Evolutionary conservation across 148 eudicot genomes (phyloP).

Genomic region (Fagopyrum esculentum): DNA sequence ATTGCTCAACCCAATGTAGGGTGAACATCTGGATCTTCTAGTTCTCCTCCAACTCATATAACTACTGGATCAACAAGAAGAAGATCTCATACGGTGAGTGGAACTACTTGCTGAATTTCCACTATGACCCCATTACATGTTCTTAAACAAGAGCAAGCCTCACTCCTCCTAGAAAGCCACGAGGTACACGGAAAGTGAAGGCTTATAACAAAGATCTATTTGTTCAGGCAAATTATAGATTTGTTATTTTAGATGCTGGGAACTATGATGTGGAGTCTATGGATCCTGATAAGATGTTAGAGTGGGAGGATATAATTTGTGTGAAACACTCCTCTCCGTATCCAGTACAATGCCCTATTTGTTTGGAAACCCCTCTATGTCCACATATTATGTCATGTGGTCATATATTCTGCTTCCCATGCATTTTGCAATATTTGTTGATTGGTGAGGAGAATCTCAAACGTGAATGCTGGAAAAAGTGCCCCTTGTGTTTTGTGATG

Average conservation of each 20-base stretch:
- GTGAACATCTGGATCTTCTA: constrained; percentile 20
- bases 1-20: constrained; percentile 26
- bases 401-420: constrained; percentile 87
- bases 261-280: constrained; percentile 46
- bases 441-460: constrained; percentile 66
- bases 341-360: constrained; percentile 79
- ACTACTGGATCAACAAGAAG: constrained; percentile 45
- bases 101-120: constrained; percentile 89
- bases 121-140: constrained; percentile 76
- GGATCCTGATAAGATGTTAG: constrained; percentile 83
- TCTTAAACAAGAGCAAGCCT: constrained; percentile 41
- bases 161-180: constrained; percentile 53
- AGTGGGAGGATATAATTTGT: constrained; percentile 92
- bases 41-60: constrained; percentile 36
- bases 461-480: constrained; percentile 71
- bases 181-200: constrained; percentile 37
- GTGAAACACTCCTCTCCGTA: constrained; percentile 68
- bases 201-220: constrained; percentile 96
- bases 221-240: constrained; percentile 91
- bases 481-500: constrained; percentile 84
- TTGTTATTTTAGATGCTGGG: constrained; percentile 63
- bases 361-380: constrained; percentile 81
- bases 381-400: constrained; percentile 94
- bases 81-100: constrained; percentile 59
- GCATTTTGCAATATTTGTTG: constrained; percentile 73